Conservation (phyloP, 495 filamentous ascomycete genomes). For the Penicillium turbatum region DNA sequence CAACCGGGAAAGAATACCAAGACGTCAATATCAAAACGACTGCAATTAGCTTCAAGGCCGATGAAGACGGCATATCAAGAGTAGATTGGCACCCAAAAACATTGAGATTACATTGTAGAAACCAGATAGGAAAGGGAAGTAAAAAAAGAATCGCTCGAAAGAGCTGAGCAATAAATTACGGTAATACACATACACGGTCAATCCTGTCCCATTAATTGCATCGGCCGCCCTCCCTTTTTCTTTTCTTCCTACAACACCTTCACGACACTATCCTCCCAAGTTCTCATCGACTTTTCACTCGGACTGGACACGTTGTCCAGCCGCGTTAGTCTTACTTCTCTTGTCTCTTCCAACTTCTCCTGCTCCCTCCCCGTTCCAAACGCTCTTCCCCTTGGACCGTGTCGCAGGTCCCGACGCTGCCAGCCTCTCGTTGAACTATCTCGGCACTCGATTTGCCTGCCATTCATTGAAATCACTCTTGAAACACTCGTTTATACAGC, state of each 20-base stretch:
- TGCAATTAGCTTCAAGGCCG: background rate
- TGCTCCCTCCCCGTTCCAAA: slow-evolving; percentile 3
- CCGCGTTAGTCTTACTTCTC: slow-evolving; percentile 21
- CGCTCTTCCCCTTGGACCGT: slow-evolving; percentile 21
- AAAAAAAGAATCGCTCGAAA: background rate
- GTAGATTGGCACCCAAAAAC: background rate
- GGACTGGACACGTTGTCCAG: slow-evolving; percentile 28
- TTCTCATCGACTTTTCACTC: slow-evolving; percentile 15
- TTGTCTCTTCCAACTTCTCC: background rate
- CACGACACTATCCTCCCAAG: slow-evolving; percentile 6
- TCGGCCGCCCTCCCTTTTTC: slow-evolving; percentile 17
- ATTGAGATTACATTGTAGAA: background rate
- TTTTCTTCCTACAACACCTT: slow-evolving; percentile 10
- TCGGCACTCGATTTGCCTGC: slow-evolving; percentile 28
- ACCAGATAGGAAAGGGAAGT: background rate
- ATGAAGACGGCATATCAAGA: background rate
- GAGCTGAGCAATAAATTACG: slow-evolving; percentile 17
- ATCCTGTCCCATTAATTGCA: slow-evolving; percentile 9
- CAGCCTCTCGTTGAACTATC: slow-evolving; percentile 30
- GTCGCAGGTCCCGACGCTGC: slow-evolving; percentile 38
- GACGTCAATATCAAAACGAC: background rate
- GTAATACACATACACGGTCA: slow-evolving; percentile 5
- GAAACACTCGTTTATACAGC: slow-evolving; percentile 8
- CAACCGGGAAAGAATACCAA: background rate
- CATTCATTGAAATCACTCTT: slow-evolving; percentile 19